Percentiles rank a stretch among this genome's conserved stretches.
phyloP scores from a whole-genome alignment of 768 basidiomycete genomes.

The Sporobolomyces pararoseus region DNA sequence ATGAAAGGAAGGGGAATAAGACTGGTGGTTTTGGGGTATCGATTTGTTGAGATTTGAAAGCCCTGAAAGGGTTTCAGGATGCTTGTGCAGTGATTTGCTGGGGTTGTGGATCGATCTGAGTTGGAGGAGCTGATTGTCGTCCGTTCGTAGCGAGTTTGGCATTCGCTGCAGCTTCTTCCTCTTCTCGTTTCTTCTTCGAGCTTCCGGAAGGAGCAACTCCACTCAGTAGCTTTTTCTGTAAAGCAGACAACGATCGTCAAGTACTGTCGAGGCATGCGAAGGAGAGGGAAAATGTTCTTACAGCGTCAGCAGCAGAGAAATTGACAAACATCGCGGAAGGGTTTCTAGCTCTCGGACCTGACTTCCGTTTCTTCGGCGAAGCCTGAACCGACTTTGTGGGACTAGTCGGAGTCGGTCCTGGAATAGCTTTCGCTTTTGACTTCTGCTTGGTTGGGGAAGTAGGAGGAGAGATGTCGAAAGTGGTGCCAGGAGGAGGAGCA shows the following conservation, averaged over 20 bases:
- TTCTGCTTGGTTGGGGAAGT: background rate
- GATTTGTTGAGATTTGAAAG: too few relatives aligned
- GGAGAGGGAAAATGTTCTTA: constrained; percentile 12
- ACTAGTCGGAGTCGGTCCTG: background rate
- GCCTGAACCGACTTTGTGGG: background rate
- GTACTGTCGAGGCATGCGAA: background rate
- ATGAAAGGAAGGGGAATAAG: too few relatives aligned
- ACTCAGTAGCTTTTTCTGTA: constrained; percentile 42
- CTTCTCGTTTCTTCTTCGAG: constrained; percentile 41
- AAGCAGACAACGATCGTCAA: background rate
- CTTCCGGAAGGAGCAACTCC: constrained; percentile 45
- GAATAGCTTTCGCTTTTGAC: background rate
- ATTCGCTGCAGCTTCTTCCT: constrained; percentile 31
- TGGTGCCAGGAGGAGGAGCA: background rate
- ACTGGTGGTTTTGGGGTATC: too few relatives aligned
- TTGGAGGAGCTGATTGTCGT: too few relatives aligned
- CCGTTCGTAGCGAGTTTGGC: too few relatives aligned
- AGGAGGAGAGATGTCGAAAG: background rate
- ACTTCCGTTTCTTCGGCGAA: constrained; percentile 23
- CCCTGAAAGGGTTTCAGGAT: too few relatives aligned
- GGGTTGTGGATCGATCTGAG: too few relatives aligned
- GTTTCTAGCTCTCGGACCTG: constrained; percentile 1
- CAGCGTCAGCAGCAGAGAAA: constrained; percentile 33
- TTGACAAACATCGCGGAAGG: constrained; percentile 37
- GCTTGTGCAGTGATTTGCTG: too few relatives aligned